Evolutionary conservation across 2,329 filamentous ascomycete species (phyloP), one percentile per base, ranked within the genome.

Genomic region (Alternaria sp.): DNA sequence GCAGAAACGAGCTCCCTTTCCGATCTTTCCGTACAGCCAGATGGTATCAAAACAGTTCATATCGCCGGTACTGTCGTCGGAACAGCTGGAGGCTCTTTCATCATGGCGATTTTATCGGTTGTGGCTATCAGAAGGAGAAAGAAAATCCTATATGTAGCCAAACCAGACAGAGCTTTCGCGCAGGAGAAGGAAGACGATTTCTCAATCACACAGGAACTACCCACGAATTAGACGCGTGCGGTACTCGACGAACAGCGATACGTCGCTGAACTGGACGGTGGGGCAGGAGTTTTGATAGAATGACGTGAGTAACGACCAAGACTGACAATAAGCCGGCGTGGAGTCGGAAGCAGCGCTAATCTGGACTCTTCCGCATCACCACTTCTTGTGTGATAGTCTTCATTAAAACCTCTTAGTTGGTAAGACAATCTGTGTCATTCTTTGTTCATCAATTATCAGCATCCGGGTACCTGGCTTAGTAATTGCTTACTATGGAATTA

Each of bases 341-440:
- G 7, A 8, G 4, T 22, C n/a, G 1, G 22, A 22, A 22, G 22
- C 6, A 25, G 7, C 25, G 25, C 25, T 25, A 2, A 25, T 25
- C 2, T 2, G 7, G 0, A 2, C 6, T 25, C 25, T 25, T 25
- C 7, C 7, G 25, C 0, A 2, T 25, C 25, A 2, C 7, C 6
- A 25, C 25, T 25, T 25, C 7, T 2, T 25, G 25, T 25, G 2
- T 0, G 7, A 25, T 25, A 2, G 2, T 25, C 6, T 25, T 25
- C 1, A 2, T 25, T 2, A 25, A 0, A 8, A 8, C 2, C 2
- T 2, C 2, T 25, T 7, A 25, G 25, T 25, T 25, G 0, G 2
- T 25, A 25, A 0, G 7, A 25, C 25, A 2, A 25, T 25, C 2
- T 25, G 25, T 25, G 25, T 25, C 25, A 25, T 2, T 25, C 25